Percentiles rank a stretch among this genome's conserved stretches.
These are phyloP conservation scores for Aspergillus oerlinghausenensis DNA, from an alignment of 2,329 filamentous ascomycete species.

Conservation along the genomic window DNA sequence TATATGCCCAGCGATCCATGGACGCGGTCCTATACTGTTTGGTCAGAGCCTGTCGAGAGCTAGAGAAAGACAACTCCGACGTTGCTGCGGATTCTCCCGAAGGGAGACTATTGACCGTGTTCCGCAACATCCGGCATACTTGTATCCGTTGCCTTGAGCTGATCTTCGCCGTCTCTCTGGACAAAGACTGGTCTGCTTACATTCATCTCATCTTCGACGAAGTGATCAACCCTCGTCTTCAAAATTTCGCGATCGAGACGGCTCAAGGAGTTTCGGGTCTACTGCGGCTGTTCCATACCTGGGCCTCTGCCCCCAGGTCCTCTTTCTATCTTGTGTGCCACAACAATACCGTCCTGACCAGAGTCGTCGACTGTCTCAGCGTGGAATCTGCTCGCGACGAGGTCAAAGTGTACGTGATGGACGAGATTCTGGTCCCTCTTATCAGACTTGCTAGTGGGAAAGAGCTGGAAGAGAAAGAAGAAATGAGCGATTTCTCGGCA, in stretches of 20 bases:
- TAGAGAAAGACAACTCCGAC: conserved; percentile 30
- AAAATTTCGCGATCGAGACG: conserved; percentile 76
- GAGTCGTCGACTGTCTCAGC: conserved; percentile 67
- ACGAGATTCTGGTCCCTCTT: conserved; percentile 66
- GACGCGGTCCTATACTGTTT: conserved; percentile 79
- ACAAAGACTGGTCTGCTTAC: conserved; percentile 69
- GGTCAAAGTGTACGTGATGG: conserved; percentile 76
- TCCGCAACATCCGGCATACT: conserved; percentile 48
- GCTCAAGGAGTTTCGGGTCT: conserved; percentile 83
- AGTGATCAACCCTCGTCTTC: conserved; percentile 70
- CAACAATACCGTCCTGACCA: conserved; percentile 57
- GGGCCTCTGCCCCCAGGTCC: conserved; percentile 65
- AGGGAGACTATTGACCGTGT: conserved; percentile 27
- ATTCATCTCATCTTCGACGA: conserved; percentile 67
- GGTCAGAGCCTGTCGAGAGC: conserved; percentile 60
- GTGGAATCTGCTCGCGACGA: conserved; percentile 75
- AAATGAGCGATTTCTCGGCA: conserved; percentile 37
- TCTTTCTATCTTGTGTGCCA: conserved; percentile 66
- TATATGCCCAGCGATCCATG: conserved; percentile 65
- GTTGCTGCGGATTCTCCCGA: conserved; percentile 27
- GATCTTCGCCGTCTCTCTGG: conserved; percentile 68
- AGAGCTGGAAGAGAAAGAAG: conserved; percentile 49
- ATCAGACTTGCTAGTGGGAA: conserved; percentile 55
- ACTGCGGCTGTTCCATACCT: conserved; percentile 74
- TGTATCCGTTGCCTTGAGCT: conserved; percentile 79